Base-by-base conservation (phyloP, 2,329 filamentous ascomycete genomes). In the Onygenales sp. region DNA sequence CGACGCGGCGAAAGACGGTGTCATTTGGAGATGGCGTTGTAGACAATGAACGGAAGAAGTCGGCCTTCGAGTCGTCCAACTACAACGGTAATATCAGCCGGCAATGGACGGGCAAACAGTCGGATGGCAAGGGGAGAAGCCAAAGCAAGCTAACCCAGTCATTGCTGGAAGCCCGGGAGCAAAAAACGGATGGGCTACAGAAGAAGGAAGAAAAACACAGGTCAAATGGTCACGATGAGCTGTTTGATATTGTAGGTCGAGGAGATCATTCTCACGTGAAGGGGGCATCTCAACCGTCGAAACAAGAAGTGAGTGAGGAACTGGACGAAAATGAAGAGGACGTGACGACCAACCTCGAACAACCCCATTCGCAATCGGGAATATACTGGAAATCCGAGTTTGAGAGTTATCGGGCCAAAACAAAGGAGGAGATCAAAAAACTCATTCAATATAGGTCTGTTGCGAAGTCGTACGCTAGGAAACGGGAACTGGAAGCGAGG, bases 341-440 rank as follows among this genome's bases (percentile, higher is more conserved):
- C 48, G 72, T 75, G 35, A 81, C 78, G 0, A 65, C 76, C 21
- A 80, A 82, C 57, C 60, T 81, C 11, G 69, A 74, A 32, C 74
- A 80, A 43, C 80, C 81, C 2, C 72, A 74, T 21, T 81, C 79
- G 0, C 76, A 79, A 50, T 82, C 79, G 5, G 80, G 79, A 2
- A 77, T 76, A 59, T 82, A 82, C 60, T 84, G 81, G 81, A 83
- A 83, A 64, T 72, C 74, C 9, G 77, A 83, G 57, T 83, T 80
- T 60, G 78, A 83, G 52, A 73, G 69, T 41, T 84, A 84, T 60
- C 72, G 80, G 13, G 71, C 73, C 21, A 78, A 75, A 47, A 83
- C 80, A 38, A 77, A 81, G 55, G 73, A 72, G 41, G 81, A 85
- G 61, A 78, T 83, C 62, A 80, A 77, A 63, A 81, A 79, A 60